Conservation (phyloP, 306 rosid species). For the Neltuma alba region DNA sequence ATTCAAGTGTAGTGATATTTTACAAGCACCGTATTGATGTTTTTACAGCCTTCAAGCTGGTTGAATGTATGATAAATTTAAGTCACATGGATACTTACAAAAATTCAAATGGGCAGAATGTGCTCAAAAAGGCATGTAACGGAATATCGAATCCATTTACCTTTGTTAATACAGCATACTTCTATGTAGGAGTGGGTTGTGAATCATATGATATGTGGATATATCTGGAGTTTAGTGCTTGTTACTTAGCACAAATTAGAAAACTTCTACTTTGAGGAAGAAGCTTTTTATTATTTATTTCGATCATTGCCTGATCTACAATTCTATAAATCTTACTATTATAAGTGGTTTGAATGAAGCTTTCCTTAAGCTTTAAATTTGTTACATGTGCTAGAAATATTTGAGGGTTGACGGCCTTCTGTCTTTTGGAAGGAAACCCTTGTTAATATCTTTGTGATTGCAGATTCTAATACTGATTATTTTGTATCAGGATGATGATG, state of each 20-base stretch:
- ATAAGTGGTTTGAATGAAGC: background rate
- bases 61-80: conserved; percentile 3
- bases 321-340: conserved; percentile 6
- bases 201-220: conserved; percentile 1
- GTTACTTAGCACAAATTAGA: conserved; percentile 15
- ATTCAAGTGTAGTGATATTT: background rate
- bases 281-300: background rate
- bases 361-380: conserved; percentile 13
- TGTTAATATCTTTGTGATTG: conserved; percentile 8
- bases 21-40: background rate
- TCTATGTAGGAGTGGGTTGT: conserved; percentile 7
- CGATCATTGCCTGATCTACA: conserved; percentile 16
- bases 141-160: conserved; percentile 13
- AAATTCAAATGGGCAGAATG: conserved; percentile 13
- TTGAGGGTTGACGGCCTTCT: conserved; percentile 20
- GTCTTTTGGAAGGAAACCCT: conserved; percentile 14
- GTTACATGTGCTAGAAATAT: background rate
- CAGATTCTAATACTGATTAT: conserved; percentile 34
- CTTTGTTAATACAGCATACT: conserved; percentile 13
- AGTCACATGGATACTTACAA: conserved; percentile 15
- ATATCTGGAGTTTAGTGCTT: conserved; percentile 7
- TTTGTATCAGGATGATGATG: conserved; percentile 84
- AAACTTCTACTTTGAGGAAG: background rate
- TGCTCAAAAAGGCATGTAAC: conserved; percentile 19
- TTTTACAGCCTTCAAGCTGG: background rate